Evolutionary conservation across 805 yeast genomes (phyloP), one percentile per base, ranked within the genome.

Genomic region (Starmerella gropengiesseri): DNA sequence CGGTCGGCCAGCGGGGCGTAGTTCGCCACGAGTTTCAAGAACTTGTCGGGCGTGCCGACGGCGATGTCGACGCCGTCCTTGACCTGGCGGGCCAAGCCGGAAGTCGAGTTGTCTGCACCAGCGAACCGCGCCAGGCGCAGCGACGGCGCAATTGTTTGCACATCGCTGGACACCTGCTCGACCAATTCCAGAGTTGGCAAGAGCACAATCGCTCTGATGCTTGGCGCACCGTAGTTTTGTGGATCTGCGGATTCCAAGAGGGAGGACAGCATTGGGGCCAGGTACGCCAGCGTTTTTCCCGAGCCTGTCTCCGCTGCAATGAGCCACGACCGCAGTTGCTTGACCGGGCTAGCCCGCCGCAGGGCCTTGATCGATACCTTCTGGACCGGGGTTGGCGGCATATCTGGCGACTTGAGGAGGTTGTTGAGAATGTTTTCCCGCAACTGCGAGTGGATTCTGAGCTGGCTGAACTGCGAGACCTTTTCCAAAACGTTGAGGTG

Each of bases 221-320:
- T 21, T 12, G 57, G 63, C 66, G 13, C 26, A 7, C 14, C 22
- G n/a, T 17, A 2, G 23, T 19, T 17, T 20, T 7, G 13, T 3
- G 14, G 55, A 5, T 64, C 67, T 0, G 60, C 56, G 11, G 40
- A 41, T 40, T 59, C 66, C 2, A 75, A 73, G 49, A 87, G 60
- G 49, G 73, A 75, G 37, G 84, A 80, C 29, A 87, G 49, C 27
- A 89, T 49, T 0, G 95, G 87, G 0, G 81, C 75, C 47, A 91
- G 57, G 56, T 87, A 89, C 0, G 96, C 86, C 77, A 94, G 77
- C 0, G 98, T 89, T 58, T 89, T 89, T 7, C 98, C 98, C 0
- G 94, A 81, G 0, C 98, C 98, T 0, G 98, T 89, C 59, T 91
- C 97, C 3, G 96, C 95, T 0, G 97, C 96, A 42, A 89, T 61